Conservation (phyloP, 352 stramenopile genomes). For the Phytophthora sp. region DNA sequence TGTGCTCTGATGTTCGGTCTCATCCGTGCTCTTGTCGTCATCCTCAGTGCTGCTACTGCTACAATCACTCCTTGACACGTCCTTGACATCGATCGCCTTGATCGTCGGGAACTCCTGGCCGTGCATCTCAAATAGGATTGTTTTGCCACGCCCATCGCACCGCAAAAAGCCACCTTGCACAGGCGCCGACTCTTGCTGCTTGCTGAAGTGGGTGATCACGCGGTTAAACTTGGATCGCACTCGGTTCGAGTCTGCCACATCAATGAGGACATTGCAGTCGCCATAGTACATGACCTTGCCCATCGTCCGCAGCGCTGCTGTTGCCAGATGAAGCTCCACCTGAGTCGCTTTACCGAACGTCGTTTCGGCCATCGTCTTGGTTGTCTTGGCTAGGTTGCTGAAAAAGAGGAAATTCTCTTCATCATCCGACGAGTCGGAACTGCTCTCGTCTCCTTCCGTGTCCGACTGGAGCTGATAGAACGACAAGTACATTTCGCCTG, state of each 20-base stretch:
- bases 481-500: conserved; percentile 82
- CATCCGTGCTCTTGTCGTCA: conserved; percentile 18
- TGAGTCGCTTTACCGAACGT: conserved; percentile 71
- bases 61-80: conserved; percentile 13
- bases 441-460: conserved; percentile 43
- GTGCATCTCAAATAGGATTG: conserved; percentile 78
- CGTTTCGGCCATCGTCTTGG: conserved; percentile 71
- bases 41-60: conserved; percentile 4
- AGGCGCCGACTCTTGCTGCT: conserved; percentile 56
- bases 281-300: conserved; percentile 83
- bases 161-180: conserved; percentile 74
- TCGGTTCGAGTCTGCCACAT: conserved; percentile 84
- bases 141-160: conserved; percentile 78
- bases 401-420: conserved; percentile 76
- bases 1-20: conserved; percentile 2
- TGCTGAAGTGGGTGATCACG: conserved; percentile 82
- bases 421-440: conserved; percentile 62
- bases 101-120: conserved; percentile 58
- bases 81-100: conserved; percentile 56
- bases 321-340: conserved; percentile 57
- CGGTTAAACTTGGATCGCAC: conserved; percentile 85
- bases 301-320: conserved; percentile 57
- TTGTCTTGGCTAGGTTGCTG: conserved; percentile 58
- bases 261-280: conserved; percentile 78
- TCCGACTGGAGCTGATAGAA: conserved; percentile 70